Evolutionary conservation across 140 eudicot species (phyloP).

Genomic region (Erigeron philadelphicus): DNA sequence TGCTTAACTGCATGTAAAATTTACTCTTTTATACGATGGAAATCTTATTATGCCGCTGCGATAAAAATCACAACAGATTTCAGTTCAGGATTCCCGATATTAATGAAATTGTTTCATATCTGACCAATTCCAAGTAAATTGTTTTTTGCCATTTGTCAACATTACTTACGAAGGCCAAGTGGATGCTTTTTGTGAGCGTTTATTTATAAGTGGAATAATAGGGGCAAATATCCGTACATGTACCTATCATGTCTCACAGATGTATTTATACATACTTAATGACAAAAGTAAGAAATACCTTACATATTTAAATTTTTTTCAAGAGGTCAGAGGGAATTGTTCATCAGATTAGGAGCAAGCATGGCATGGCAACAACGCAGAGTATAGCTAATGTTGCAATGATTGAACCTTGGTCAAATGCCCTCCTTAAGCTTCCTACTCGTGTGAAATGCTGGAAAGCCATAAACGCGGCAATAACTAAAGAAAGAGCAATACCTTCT

Average conservation of each 20-base stretch:
- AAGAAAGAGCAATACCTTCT: conserved; percentile 65
- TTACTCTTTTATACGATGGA: neutral
- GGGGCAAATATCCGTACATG: neutral
- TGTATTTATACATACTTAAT: conserved; percentile 11
- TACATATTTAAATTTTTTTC: conserved; percentile 14
- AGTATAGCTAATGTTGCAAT: conserved; percentile 71
- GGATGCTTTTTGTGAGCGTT: neutral
- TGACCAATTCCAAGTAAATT: neutral
- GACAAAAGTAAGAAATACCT: conserved; percentile 12
- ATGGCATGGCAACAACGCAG: conserved; percentile 59
- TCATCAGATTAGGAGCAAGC: conserved; percentile 63
- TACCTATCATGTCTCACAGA: conserved; percentile 5
- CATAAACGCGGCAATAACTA: conserved; percentile 68
- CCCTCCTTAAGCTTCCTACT: conserved; percentile 59
- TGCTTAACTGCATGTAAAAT: neutral
- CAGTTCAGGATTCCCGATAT: neutral
- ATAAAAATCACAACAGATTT: neutral
- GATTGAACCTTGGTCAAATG: conserved; percentile 79
- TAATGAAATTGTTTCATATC: neutral
- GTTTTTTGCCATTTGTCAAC: neutral
- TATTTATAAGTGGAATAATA: neutral
- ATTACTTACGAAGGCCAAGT: neutral
- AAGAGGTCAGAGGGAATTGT: conserved; percentile 8
- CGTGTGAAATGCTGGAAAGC: conserved; percentile 89
- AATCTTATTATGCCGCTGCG: neutral